Base-by-base conservation (phyloP, 768 basidiomycete species). In the Hericium rajendrae region DNA sequence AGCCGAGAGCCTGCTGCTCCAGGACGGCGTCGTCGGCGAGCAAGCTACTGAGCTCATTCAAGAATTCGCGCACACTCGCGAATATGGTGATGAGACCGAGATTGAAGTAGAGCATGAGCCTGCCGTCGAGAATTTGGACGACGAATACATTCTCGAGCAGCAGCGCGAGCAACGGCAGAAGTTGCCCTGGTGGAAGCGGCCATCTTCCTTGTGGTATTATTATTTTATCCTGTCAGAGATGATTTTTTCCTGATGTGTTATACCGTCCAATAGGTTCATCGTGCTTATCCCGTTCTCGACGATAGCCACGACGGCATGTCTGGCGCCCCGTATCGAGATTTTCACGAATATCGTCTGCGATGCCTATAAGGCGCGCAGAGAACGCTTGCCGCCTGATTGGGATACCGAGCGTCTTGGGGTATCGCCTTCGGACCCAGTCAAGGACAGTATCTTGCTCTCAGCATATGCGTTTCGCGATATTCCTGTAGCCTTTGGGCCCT, bases 141-240 rank as follows among this genome's bases (percentile, higher is more conserved):
- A 62, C 52, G 52, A 57, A 18, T 55, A 59, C 54, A 60, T 66
- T 38, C 58, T 66, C 51, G 58, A 67, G n/a, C 59, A 63, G 20
- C 60, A 62, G 39, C 60, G 58, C 10, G 38, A 53, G 37, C 65
- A 62, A 39, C 57, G 51, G 52, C 54, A 41, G 55, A 60, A 41
- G 3, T 72, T 77, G 49, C 84, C 87, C 3, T 91, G 88, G 88
- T 90, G 85, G 80, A 88, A 74, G 70, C 73, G 78, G 43, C 86
- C 89, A 3, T 88, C 88, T 0, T 76, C 86, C 0, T 78, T 74
- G 72, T 91, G 88, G 90, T 89, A 60, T 62, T 81, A 26, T 26
- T 71, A 10, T 24, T 6, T 16, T 51, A 28, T 32, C 38, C 26
- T 5, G 26, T 26, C 20, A 26, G 39, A 26, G 3, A 26, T 3